Evolutionary conservation across 345 rosid genomes (phyloP), one percentile per base, ranked within the genome.

Genomic region (Brassica incana): DNA sequence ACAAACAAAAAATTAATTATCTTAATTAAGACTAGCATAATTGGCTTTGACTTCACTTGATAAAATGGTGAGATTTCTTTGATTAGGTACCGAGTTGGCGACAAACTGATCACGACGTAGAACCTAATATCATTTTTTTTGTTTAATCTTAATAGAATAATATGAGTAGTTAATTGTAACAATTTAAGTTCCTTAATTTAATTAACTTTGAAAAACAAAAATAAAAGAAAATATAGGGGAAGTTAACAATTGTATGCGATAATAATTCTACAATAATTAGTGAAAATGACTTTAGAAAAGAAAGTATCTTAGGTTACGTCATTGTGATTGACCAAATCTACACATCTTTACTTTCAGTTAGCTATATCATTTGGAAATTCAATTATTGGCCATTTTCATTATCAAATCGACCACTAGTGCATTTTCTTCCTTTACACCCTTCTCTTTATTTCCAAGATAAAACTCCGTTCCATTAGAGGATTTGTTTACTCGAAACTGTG

Each of bases 341-440:
- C 71, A 59, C 14, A 35, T 40, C 27, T 72, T 56, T 72, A 52
- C 3, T 52, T 52, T 52, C n/a, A 59, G 10, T 63, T 73, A 14
- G 78, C 74, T 15, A 67, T 30, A 59, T 14, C 40, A 67, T 67
- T 2, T 61, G 20, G 64, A 25, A 68, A 32, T 70, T 67, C 78
- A 79, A 74, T 79, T 68, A 79, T 68, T 79, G 78, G 60, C 52
- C 70, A 68, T 60, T 27, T 25, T 72, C 81, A 29, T 65, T 40
- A 30, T 78, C 77, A 18, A 38, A 61, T 73, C 50, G 63, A 72
- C 56, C 77, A 78, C 72, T 66, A 59, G 59, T 11, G 40, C 36
- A 32, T 14, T 5, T 38, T 79, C 52, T 79, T 45, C 23, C 43
- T 40, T 45, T 79, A 79, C 73, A 23, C 63, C 50, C 64, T 45